Base-by-base conservation (phyloP, 352 stramenopile genomes). In the Plasmopara viticola region DNA sequence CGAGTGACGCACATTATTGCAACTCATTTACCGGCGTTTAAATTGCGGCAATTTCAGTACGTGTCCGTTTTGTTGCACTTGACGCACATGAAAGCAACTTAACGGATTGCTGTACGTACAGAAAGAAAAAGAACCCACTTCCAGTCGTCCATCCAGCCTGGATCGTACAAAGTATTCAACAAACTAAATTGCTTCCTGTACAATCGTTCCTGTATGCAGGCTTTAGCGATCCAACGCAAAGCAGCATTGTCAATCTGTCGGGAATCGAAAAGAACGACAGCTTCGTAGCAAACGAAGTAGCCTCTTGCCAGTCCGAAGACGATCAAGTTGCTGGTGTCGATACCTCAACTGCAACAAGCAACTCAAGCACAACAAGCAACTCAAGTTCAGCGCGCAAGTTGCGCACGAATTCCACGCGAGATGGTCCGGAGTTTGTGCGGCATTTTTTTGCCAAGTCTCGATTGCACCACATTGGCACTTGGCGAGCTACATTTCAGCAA, bases 161-260 rank as follows among this genome's bases (percentile, higher is more conserved):
- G 94, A 94, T 98, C 54, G 65, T 93, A 8, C 84, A 96, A 52
- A 92, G 88, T 62, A 84, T 97, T 12, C 60, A 86, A 37, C 62
- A 79, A 33, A 64, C 74, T 17, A 76, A 53, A 17, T 45, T 97
- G 45, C 59, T 97, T 6, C 72, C 84, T 0, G 53, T 90, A 58
- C 73, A 78, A 44, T 54, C 77, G 31, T 98, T 97, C 61, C 62
- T 97, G 14, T 80, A 96, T 28, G 44, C 77, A 28, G 85, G 90
- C 15, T 89, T 97, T 48, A 58, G 56, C 9, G 84, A 96, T 58
- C 70, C 71, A 34, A 87, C 71, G 12, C 78, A 92, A 52, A 66
- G 39, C 28, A 80, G 56, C 25, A 44, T 90, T 4, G 51, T 72
- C 10, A 57, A 41, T 56, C 42, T 61, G 14, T 57, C 48, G 0